A percentile compares a stretch with the other conserved stretches of the same genome.
These are phyloP conservation scores for Metarhizium sp. DNA, from an alignment of 2,329 filamentous ascomycete genomes.

Conservation along the genomic window DNA sequence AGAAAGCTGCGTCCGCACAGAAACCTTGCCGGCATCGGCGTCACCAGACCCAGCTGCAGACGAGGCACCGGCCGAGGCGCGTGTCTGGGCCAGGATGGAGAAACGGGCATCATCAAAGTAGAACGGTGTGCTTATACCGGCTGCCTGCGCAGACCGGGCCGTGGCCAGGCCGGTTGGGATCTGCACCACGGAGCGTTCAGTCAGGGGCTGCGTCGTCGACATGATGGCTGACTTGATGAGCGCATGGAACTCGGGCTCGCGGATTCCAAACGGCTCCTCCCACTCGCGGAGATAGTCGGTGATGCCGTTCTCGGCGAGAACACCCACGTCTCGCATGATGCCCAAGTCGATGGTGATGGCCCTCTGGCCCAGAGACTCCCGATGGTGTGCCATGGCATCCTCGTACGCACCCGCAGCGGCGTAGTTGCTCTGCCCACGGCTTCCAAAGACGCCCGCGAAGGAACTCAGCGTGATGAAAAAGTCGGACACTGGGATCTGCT, in stretches of 20 bases:
- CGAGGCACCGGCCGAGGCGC: background rate
- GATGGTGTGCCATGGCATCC: slow-evolving; percentile 27
- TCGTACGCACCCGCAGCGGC: slow-evolving; percentile 34
- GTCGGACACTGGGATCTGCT: slow-evolving; percentile 17
- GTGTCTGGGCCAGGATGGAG: background rate
- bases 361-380: slow-evolving; percentile 5
- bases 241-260: slow-evolving; percentile 11
- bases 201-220: background rate
- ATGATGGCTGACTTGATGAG: slow-evolving; percentile 10
- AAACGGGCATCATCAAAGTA: background rate
- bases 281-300: slow-evolving; percentile 2
- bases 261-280: slow-evolving; percentile 12
- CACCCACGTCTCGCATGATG: background rate
- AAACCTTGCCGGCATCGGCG: background rate
- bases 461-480: slow-evolving; percentile 35
- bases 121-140: background rate
- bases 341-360: background rate
- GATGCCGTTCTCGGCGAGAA: background rate
- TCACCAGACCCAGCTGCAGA: background rate
- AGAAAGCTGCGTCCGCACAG: background rate
- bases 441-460: slow-evolving; percentile 33
- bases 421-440: slow-evolving; percentile 40
- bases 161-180: background rate
- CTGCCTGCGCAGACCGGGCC: background rate
- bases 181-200: background rate